Conservation (phyloP, 345 rosid species). For the Turritis glabra region DNA sequence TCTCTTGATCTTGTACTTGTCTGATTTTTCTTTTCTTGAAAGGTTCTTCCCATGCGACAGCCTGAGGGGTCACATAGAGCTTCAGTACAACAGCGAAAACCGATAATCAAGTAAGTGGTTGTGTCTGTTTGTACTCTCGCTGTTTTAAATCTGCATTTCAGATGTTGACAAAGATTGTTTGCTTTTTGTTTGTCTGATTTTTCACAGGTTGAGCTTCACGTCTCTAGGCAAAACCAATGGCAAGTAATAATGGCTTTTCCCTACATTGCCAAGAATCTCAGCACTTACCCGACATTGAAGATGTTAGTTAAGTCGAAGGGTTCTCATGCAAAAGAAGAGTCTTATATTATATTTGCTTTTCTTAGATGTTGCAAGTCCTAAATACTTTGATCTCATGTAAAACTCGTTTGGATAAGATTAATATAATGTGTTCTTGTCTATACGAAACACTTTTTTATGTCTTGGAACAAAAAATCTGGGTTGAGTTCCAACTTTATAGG, state of each 20-base stretch:
- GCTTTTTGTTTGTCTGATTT: slow-evolving; percentile 18
- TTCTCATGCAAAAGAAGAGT: slow-evolving; percentile 25
- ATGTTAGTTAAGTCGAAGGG: neutral
- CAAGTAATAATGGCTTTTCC: slow-evolving; percentile 20
- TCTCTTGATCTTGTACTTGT: neutral
- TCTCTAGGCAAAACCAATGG: slow-evolving; percentile 58
- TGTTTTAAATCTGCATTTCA: neutral
- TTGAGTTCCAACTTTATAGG: neutral
- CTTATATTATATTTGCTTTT: neutral
- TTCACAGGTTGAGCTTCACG: slow-evolving; percentile 76
- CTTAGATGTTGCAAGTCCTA: slow-evolving; percentile 17
- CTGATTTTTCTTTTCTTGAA: slow-evolving; percentile 19
- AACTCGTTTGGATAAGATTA: slow-evolving; percentile 15
- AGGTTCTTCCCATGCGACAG: slow-evolving; percentile 51
- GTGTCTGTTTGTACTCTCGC: neutral
- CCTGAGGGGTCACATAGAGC: slow-evolving; percentile 40
- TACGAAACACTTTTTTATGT: neutral
- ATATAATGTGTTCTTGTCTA: slow-evolving; percentile 5
- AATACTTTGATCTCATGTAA: slow-evolving; percentile 16
- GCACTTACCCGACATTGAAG: neutral
- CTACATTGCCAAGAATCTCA: slow-evolving; percentile 6
- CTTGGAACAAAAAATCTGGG: neutral
- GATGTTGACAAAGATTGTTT: slow-evolving; percentile 4
- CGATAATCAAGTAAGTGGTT: slow-evolving; percentile 69
- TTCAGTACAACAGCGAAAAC: slow-evolving; percentile 57